phyloP scores from a whole-genome alignment of 768 basidiomycete species.

The Auricularia sp. region DNA sequence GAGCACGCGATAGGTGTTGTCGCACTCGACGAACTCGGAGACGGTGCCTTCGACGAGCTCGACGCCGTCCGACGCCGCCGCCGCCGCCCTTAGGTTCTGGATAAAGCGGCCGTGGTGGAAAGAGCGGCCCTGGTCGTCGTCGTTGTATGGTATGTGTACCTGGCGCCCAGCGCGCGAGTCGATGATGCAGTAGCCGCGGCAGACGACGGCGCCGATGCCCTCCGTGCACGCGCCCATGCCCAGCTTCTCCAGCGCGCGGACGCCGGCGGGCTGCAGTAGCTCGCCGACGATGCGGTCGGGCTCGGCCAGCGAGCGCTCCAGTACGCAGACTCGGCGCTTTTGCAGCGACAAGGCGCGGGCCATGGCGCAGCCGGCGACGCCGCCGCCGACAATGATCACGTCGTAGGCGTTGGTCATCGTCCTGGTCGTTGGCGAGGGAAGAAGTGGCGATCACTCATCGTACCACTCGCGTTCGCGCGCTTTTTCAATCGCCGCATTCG shows the following conservation, averaged over 20 bases:
- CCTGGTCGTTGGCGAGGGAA: too few relatives aligned
- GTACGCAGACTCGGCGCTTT: conserved; percentile 50
- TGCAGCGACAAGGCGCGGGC: conserved; percentile 65
- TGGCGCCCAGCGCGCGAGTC: conserved; percentile 39
- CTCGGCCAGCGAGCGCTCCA: conserved; percentile 86
- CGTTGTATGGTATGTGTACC: conserved; percentile 81
- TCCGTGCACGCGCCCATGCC: conserved; percentile 70
- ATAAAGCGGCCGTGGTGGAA: conserved; percentile 95
- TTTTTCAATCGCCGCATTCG: too few relatives aligned
- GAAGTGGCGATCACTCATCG: too few relatives aligned
- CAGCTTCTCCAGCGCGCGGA: conserved; percentile 62
- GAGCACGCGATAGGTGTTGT: conserved; percentile 41
- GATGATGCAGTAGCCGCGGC: conserved; percentile 79
- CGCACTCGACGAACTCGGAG: conserved; percentile 58
- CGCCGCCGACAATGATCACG: conserved; percentile 85
- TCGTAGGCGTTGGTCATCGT: conserved; percentile 37
- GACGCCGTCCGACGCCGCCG: conserved; percentile 49
- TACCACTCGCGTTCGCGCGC: too few relatives aligned
- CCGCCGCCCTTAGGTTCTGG: conserved; percentile 62
- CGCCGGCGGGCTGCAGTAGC: conserved; percentile 88
- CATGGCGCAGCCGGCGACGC: conserved; percentile 79
- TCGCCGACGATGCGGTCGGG: conserved; percentile 98
- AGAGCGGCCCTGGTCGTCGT: conserved; percentile 61
- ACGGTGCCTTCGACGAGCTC: conserved; percentile 81
- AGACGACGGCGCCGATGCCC: conserved; percentile 78